Conservation (phyloP, 2,329 filamentous ascomycete species). For the Sporothrix protearum region DNA sequence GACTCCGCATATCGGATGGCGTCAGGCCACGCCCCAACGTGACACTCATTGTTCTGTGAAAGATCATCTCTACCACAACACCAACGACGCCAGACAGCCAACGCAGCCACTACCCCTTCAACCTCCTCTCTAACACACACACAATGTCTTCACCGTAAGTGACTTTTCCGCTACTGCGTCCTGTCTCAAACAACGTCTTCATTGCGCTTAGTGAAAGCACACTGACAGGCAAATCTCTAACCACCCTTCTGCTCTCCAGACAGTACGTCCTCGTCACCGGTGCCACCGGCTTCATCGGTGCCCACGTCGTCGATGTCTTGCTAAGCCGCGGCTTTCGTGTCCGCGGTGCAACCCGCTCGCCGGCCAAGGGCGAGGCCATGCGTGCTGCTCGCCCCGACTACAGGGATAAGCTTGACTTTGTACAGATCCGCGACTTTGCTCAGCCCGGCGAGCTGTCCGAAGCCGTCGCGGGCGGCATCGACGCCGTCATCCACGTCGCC, state of each 20-base stretch:
- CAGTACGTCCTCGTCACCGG: conserved; percentile 31
- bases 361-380: conserved; percentile 25
- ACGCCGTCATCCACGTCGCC: conserved; percentile 37
- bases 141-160: conserved; percentile 11
- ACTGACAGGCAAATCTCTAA: neutral
- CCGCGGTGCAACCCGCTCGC: conserved; percentile 30
- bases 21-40: neutral
- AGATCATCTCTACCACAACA: neutral
- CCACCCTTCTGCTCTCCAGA: neutral
- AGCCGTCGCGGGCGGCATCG: conserved; percentile 33
- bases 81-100: too few species aligned
- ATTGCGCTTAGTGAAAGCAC: too few species aligned
- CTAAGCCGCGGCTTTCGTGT: conserved; percentile 35
- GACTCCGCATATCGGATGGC: neutral
- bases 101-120: too few species aligned
- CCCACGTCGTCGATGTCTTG: conserved; percentile 37
- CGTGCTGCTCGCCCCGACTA: conserved; percentile 33
- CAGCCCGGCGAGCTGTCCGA: conserved; percentile 32
- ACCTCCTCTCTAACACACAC: neutral
- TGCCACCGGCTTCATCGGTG: conserved; percentile 35
- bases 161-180: neutral
- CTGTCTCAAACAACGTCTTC: neutral
- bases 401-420: conserved; percentile 40
- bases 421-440: conserved; percentile 43
- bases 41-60: neutral